Percentiles rank a stretch among this genome's conserved stretches.
Evolutionary conservation across 2,329 filamentous ascomycete genomes (phyloP).

Genomic region (Fusarium liriodendri): DNA sequence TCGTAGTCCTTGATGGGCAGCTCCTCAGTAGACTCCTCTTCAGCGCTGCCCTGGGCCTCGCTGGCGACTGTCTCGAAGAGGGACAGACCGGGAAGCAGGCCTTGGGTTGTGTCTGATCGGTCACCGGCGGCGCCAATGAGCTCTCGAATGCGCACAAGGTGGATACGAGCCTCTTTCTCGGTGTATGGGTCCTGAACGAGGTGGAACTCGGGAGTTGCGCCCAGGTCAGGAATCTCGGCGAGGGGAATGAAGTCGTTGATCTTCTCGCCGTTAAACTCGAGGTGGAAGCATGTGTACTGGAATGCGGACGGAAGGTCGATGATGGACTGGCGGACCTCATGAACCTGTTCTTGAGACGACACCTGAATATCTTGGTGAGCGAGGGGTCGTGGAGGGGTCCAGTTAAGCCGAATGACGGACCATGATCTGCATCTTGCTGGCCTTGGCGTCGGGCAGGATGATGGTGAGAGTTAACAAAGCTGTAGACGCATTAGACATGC

Average conservation of each 20-base stretch:
- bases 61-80: conserved; percentile 83
- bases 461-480: conserved; percentile 75
- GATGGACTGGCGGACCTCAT: conserved; percentile 96
- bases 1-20: conserved; percentile 75
- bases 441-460: conserved; percentile 79
- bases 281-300: conserved; percentile 98
- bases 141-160: conserved; percentile 90
- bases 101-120: conserved; percentile 86
- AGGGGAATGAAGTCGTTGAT: conserved; percentile 97
- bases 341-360: conserved; percentile 93
- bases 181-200: conserved; percentile 96
- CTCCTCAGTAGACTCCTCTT: conserved; percentile 48
- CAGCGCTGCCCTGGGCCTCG: conserved; percentile 55
- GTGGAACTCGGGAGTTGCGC: conserved; percentile 79
- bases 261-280: conserved; percentile 87
- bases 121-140: conserved; percentile 92
- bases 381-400: conserved; percentile 3
- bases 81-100: conserved; percentile 85
- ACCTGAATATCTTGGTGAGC: conserved; percentile 65
- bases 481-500: conserved; percentile 40
- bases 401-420: conserved; percentile 61
- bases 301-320: conserved; percentile 93
- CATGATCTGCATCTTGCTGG: conserved; percentile 85
- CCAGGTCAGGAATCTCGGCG: conserved; percentile 85
- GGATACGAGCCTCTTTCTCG: conserved; percentile 97